Base-by-base conservation (phyloP, 306 rosid species). In the Potentilla sterilis region DNA sequence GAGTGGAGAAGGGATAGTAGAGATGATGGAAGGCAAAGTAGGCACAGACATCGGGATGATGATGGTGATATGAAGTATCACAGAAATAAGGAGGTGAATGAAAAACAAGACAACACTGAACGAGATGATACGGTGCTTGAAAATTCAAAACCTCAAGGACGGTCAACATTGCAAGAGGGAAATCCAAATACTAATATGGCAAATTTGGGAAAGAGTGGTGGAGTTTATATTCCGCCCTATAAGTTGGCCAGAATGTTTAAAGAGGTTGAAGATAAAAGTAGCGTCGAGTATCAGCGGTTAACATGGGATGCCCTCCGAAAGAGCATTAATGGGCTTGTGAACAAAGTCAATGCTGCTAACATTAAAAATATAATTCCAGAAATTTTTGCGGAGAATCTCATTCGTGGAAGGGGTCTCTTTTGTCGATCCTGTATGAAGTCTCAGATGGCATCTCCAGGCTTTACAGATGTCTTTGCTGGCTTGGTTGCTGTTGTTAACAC, bases 231-330 rank as follows among this genome's bases (percentile, higher is more conserved):
- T 72, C 98, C 98, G 0, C 96, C 97, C 0, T 95, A 92, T 84
- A 95, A 90, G 91, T 72, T 95, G 87, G 98, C 98, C 43, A 80
- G 93, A 68, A 95, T 95, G 97, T 88, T 95, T 95, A 87, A 89
- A 70, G 93, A 95, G 77, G 97, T 92, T 16, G 73, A 95, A 32
- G 98, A 95, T 55, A 95, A 95, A 80, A 88, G 95, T 73, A 92
- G 98, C 49, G 65, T 81, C 12, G 93, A 95, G 67, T 95, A 95
- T 79, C 98, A 95, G 70, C 79, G 97, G 7, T 75, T 95, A 78
- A 95, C 97, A n/a, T 95, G 97, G 97, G 98, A 95, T 83, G 96
- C 97, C 52, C 86, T 95, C 22, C 86, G 98, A 44, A 92, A 95
- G 92, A 95, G 97, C 63, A 95, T 95, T 54, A 95, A 95, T 71